Base-by-base conservation (phyloP, 768 basidiomycete genomes). In the Cytidiella melzeri region DNA sequence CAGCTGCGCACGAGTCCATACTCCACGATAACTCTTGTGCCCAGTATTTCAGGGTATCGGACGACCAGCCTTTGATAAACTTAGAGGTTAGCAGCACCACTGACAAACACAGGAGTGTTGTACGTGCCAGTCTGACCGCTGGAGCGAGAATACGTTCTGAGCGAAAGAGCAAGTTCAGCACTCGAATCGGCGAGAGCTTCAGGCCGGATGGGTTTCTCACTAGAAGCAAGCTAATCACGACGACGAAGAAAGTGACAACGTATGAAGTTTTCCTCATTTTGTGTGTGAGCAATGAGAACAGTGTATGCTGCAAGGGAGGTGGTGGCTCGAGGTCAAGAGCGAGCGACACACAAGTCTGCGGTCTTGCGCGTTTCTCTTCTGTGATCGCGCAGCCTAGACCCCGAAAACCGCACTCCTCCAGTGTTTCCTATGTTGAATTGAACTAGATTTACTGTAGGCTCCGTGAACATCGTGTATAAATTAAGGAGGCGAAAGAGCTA, bases 201-300 rank as follows among this genome's bases (percentile, higher is more conserved):
- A 12, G 19, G 25, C 19, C 21, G 19, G 19, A 40, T 13, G 9
- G 25, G 13, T 36, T 15, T 67, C 83, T 54, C 52, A 85, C 84
- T 39, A 86, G 60, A 21, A 73, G 55, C 6, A 83, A 64, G 4
- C 74, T 71, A 12, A 75, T 48, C 3, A 72, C 59, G 1, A 84
- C 77, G 24, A 77, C 76, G 50, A 79, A 55, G 55, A 86, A 83
- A 0, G 84, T 77, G 45, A 84, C 54, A 23, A 75, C 76, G 54
- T 88, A 88, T 1, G 83, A 87, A 0, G 73, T 77, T 58, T 84
- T 86, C 54, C 84, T 73, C 84, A 87, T 84, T 24, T 46, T 60
- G 43, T n/a, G n/a, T n/a, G n/a, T n/a, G n/a, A n/a, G n/a, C n/a
- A n/a, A n/a, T n/a, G n/a, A n/a, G n/a, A n/a, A n/a, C n/a, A n/a